phyloP scores from a whole-genome alignment of 768 basidiomycete genomes.

The Tricholoma sp. region DNA sequence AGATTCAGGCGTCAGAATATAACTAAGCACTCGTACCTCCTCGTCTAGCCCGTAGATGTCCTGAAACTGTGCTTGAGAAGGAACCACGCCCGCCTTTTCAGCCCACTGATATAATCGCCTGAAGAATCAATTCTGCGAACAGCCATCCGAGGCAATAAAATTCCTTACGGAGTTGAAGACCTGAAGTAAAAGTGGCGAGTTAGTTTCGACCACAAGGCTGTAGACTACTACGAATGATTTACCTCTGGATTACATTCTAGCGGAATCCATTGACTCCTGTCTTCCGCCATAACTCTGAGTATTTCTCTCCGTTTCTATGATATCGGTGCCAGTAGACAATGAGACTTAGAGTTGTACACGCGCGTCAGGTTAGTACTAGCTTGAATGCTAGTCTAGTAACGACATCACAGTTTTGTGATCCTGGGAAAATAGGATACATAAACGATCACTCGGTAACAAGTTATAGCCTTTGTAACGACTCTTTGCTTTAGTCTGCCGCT shows the following conservation, averaged over 20 bases:
- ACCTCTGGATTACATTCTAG: slow-evolving; percentile 4
- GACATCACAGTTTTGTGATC: no score
- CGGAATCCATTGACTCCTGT: not conserved
- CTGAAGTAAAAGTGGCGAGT: not conserved
- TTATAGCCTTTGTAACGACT: no score
- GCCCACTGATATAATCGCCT: not conserved
- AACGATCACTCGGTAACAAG: no score
- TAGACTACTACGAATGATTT: not conserved
- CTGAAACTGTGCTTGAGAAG: slow-evolving; percentile 37
- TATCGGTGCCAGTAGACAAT: no score
- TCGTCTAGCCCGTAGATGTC: slow-evolving; percentile 74
- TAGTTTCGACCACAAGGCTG: not conserved
- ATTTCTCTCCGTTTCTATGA: no score
- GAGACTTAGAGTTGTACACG: no score
- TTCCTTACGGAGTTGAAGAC: slow-evolving; percentile 1
- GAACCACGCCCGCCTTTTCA: not conserved
- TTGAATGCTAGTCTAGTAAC: no score
- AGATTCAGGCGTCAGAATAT: not conserved
- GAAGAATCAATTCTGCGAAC: not conserved
- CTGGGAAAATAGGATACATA: no score
- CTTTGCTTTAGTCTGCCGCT: no score
- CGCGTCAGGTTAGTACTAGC: no score
- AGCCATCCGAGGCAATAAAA: not conserved
- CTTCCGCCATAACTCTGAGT: not conserved
- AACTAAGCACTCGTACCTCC: slow-evolving; percentile 35